phyloP scores from a whole-genome alignment of 768 basidiomycete species.

The Boletus sp. region DNA sequence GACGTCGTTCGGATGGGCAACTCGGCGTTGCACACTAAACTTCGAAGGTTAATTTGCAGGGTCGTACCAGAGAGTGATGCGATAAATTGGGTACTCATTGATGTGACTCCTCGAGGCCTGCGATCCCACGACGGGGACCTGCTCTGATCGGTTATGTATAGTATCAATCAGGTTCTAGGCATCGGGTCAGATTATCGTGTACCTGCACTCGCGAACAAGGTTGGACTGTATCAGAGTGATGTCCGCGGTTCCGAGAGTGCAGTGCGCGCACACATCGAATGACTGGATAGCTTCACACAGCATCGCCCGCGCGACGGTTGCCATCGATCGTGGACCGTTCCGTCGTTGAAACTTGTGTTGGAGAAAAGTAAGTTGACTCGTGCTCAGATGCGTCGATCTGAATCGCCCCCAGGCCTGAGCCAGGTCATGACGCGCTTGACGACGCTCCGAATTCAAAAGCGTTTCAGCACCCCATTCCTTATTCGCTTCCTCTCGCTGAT shows the following conservation, averaged over 20 bases:
- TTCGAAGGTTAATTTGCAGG: slow-evolving; percentile 3
- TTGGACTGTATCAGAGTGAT: neutral
- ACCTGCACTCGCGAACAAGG: neutral
- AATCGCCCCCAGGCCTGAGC: neutral
- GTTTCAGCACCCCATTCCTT: neutral
- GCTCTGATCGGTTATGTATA: neutral
- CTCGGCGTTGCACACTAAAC: slow-evolving; percentile 10
- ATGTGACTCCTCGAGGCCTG: neutral
- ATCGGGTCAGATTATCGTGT: neutral
- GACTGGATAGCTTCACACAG: neutral
- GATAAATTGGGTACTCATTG: neutral
- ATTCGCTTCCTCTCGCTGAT: neutral
- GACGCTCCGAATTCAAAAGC: neutral
- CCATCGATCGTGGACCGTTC: neutral
- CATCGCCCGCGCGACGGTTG: neutral
- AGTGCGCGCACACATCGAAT: too few relatives aligned
- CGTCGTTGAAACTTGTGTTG: neutral
- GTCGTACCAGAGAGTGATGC: neutral
- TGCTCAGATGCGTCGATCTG: neutral
- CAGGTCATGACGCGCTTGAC: neutral
- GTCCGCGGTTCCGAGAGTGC: neutral
- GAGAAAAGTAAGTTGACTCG: neutral
- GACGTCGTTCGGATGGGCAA: slow-evolving; percentile 6
- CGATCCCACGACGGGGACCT: slow-evolving; percentile 21
- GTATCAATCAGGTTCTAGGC: neutral